Evolutionary conservation across 2,329 filamentous ascomycete genomes (phyloP).

Genomic region (Epichloe scottii): DNA sequence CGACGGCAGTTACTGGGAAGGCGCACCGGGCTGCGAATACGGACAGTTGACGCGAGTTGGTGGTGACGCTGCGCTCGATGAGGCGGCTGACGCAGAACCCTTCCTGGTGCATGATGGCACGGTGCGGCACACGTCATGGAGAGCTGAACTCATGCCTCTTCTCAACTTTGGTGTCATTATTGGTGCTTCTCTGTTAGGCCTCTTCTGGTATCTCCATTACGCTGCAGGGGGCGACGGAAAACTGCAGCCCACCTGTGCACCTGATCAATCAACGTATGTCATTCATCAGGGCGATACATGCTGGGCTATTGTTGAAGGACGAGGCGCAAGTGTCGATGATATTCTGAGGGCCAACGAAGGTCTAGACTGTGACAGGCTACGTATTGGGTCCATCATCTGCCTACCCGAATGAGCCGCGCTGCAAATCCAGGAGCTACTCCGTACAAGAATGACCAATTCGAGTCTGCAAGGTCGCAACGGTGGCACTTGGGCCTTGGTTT

Average conservation of each 20-base stretch:
- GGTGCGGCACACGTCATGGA: conserved; percentile 29
- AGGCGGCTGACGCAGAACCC: conserved; percentile 17
- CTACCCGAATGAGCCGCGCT: conserved; percentile 19
- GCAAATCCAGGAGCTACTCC: neutral
- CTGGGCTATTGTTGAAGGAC: conserved; percentile 35
- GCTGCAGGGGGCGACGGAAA: conserved; percentile 10
- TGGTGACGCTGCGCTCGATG: conserved; percentile 16
- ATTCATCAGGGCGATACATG: conserved; percentile 38
- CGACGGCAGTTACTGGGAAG: conserved; percentile 37
- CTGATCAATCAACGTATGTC: conserved; percentile 22
- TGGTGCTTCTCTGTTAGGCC: conserved; percentile 34
- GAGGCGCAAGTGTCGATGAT: conserved; percentile 30
- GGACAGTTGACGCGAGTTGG: conserved; percentile 32
- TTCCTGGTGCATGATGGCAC: conserved; percentile 16
- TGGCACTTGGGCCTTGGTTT: neutral
- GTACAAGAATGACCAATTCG: neutral
- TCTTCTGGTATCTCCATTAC: conserved; percentile 35
- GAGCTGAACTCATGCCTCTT: conserved; percentile 39
- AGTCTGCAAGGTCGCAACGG: neutral
- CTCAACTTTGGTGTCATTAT: conserved; percentile 46
- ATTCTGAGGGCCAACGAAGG: conserved; percentile 31
- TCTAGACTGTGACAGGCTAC: conserved; percentile 34
- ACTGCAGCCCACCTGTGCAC: conserved; percentile 14
- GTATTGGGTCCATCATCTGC: conserved; percentile 31
- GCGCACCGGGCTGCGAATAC: conserved; percentile 35